These are phyloP conservation scores for Fusarium musae DNA, from an alignment of 2,329 filamentous ascomycete species.

Conservation along the genomic window DNA sequence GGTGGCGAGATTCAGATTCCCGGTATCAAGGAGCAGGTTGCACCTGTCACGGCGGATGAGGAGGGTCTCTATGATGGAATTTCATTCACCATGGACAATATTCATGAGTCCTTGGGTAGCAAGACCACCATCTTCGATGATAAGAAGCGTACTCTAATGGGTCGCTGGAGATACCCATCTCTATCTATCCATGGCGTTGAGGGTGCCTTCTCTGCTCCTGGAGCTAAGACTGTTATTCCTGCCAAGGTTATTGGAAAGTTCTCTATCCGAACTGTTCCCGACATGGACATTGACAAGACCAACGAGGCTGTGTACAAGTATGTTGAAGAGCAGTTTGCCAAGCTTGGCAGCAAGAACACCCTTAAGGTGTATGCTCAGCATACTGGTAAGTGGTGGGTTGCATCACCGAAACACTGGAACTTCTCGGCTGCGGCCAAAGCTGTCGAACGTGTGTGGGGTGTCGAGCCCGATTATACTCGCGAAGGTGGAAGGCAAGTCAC, in stretches of 20 bases:
- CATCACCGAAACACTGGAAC: slow-evolving; percentile 98
- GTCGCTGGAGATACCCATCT: slow-evolving; percentile 93
- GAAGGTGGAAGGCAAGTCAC: slow-evolving; percentile 85
- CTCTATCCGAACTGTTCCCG: slow-evolving; percentile 94
- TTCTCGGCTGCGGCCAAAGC: slow-evolving; percentile 94
- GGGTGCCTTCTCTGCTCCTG: slow-evolving; percentile 91
- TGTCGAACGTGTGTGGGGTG: slow-evolving; percentile 93
- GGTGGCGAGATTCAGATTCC: slow-evolving; percentile 93
- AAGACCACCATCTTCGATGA: slow-evolving; percentile 86
- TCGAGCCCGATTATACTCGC: slow-evolving; percentile 92
- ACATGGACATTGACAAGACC: slow-evolving; percentile 95
- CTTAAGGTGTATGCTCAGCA: slow-evolving; percentile 85
- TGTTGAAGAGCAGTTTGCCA: slow-evolving; percentile 84
- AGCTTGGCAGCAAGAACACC: slow-evolving; percentile 91
- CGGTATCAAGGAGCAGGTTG: slow-evolving; percentile 94
- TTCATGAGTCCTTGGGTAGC: slow-evolving; percentile 91
- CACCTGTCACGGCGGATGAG: slow-evolving; percentile 86
- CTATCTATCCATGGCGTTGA: slow-evolving; percentile 95
- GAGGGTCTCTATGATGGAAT: slow-evolving; percentile 88
- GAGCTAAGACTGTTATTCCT: slow-evolving; percentile 98
- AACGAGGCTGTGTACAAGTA: slow-evolving; percentile 87
- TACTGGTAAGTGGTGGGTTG: slow-evolving; percentile 98
- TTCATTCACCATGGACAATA: slow-evolving; percentile 94
- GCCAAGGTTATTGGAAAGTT: slow-evolving; percentile 99
- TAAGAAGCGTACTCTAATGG: slow-evolving; percentile 95